Conservation (phyloP, 257 asterid genomes). For the Buddleja alternifolia region DNA sequence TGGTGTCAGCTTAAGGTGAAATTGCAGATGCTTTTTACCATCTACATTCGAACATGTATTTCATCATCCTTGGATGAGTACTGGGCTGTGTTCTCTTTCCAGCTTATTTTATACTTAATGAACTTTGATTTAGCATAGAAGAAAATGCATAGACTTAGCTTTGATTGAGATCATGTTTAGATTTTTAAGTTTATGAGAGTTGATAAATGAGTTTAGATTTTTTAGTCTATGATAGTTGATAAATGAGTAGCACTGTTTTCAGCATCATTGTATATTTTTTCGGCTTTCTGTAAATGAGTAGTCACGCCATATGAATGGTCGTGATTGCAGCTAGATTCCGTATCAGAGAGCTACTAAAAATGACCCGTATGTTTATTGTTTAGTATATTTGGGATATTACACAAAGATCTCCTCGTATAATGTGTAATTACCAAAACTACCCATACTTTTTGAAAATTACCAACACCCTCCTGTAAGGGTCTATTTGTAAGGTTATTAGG, state of each 20-base stretch:
- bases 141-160: not conserved
- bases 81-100: not conserved
- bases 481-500: too few species aligned
- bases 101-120: not conserved
- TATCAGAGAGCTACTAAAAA: too few species aligned
- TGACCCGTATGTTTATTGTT: too few species aligned
- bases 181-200: not conserved
- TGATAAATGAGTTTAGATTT: not conserved
- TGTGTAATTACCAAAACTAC: too few species aligned
- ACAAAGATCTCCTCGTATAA: too few species aligned
- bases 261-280: too few species aligned
- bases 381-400: too few species aligned
- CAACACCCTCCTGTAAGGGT: too few species aligned
- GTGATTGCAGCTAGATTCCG: too few species aligned
- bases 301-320: too few species aligned
- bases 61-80: not conserved
- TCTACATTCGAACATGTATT: slow-evolving; percentile 25
- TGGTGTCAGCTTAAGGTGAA: slow-evolving; percentile 26
- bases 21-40: slow-evolving; percentile 8
- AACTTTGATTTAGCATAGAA: not conserved
- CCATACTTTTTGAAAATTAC: too few species aligned
- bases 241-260: not conserved
- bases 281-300: too few species aligned
- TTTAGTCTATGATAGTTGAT: not conserved
- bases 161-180: not conserved